These are phyloP conservation scores for Acanthamoeba healyi DNA, from an alignment of 208 protist genomes.

Conservation along the genomic window DNA sequence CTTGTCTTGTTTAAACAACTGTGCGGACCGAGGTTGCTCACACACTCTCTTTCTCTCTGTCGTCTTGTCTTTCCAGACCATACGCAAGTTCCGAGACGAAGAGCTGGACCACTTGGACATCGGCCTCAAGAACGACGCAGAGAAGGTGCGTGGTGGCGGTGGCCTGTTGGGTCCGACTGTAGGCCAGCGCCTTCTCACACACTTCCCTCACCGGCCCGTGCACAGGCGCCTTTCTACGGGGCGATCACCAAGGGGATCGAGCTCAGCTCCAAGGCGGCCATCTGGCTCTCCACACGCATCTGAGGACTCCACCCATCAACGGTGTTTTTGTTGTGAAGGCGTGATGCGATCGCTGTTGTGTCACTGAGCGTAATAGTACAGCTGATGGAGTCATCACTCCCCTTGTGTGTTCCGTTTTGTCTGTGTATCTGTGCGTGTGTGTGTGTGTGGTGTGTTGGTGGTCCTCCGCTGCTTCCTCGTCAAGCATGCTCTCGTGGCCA, in stretches of 20 bases:
- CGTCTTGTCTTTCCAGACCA: conserved; percentile 52
- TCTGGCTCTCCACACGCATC: conserved; percentile 87
- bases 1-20: neutral
- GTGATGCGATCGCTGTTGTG: too few species aligned
- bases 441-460: too few species aligned
- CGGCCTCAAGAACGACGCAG: conserved; percentile 85
- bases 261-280: conserved; percentile 84
- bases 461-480: too few species aligned
- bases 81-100: conserved; percentile 88
- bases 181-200: neutral
- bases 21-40: neutral
- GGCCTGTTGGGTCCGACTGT: neutral
- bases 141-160: conserved; percentile 66
- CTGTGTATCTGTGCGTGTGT: too few species aligned
- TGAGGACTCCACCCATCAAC: conserved; percentile 69
- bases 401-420: too few species aligned
- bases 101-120: conserved; percentile 87
- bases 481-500: neutral
- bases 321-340: too few species aligned
- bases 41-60: neutral
- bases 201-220: neutral
- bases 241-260: conserved; percentile 78
- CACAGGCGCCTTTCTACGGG: conserved; percentile 82
- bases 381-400: too few species aligned
- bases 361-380: too few species aligned